Percentiles rank a stretch among this genome's conserved stretches.
These are phyloP conservation scores for Rhizophora mangle DNA, from an alignment of 345 rosid genomes.

Conservation along the genomic window DNA sequence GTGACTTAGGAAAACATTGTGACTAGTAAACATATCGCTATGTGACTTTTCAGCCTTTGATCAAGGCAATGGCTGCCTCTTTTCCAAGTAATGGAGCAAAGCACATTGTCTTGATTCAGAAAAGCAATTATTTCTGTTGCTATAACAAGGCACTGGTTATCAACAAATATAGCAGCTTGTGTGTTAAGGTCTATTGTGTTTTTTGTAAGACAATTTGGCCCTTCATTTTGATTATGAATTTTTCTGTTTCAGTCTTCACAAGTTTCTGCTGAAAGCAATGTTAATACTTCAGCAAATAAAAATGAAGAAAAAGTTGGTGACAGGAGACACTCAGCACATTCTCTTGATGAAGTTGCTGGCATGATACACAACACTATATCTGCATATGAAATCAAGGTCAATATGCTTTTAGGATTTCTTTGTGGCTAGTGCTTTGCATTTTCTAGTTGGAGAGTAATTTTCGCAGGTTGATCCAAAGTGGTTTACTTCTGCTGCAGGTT, in stretches of 20 bases:
- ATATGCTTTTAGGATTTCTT: background rate
- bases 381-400: conserved; percentile 83
- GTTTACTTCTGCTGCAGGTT: conserved; percentile 52
- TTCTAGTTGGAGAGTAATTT: conserved; percentile 5
- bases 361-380: conserved; percentile 81
- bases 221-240: conserved; percentile 22
- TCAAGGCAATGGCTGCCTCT: background rate
- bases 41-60: background rate
- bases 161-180: too few species aligned
- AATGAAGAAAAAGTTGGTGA: conserved; percentile 74
- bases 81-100: background rate
- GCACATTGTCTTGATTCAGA: background rate
- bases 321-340: conserved; percentile 81
- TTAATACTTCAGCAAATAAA: conserved; percentile 56
- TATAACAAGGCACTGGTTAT: too few species aligned
- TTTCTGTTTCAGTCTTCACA: conserved; percentile 73
- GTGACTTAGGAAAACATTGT: background rate
- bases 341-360: conserved; percentile 90
- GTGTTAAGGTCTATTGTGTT: background rate
- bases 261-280: conserved; percentile 56
- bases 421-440: conserved; percentile 4
- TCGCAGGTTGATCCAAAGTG: conserved; percentile 11
- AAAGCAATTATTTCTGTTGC: too few species aligned
- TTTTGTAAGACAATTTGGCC: conserved; percentile 1
- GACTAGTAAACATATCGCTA: background rate